Percentiles rank a stretch among this genome's conserved stretches.
phyloP scores from a whole-genome alignment of 1,284 basidiomycete species.

The Trichosporon sp. region DNA sequence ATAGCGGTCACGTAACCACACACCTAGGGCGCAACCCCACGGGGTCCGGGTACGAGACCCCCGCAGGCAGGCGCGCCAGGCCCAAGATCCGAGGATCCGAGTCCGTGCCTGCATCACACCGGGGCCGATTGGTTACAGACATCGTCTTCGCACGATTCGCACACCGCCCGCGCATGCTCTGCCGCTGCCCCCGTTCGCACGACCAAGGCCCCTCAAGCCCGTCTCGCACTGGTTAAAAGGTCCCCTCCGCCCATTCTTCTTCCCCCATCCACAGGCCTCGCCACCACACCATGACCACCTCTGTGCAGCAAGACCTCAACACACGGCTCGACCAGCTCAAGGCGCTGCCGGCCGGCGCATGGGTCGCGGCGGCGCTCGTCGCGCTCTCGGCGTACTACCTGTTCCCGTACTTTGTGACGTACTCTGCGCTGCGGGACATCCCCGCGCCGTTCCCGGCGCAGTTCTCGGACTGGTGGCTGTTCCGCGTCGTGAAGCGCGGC shows the following conservation, averaged over 20 bases:
- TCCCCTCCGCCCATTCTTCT: no score
- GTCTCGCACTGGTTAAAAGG: slow-evolving; percentile 1
- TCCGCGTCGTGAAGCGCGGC: slow-evolving; percentile 61
- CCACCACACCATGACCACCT: neutral
- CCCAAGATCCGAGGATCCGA: neutral
- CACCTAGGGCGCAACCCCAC: neutral
- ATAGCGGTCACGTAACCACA: neutral
- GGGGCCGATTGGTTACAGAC: neutral
- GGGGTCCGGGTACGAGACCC: slow-evolving; percentile 5
- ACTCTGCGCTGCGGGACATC: slow-evolving; percentile 19
- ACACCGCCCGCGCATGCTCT: neutral
- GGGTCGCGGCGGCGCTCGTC: slow-evolving; percentile 4
- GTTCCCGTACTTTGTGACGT: slow-evolving; percentile 19
- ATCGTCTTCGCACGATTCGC: no score
- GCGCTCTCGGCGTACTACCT: slow-evolving; percentile 15
- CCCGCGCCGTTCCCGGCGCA: slow-evolving; percentile 72
- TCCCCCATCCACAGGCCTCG: neutral
- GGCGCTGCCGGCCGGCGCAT: neutral
- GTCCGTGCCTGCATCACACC: neutral
- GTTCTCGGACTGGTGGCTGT: slow-evolving; percentile 74
- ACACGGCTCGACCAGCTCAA: neutral
- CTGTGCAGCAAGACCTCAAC: neutral
- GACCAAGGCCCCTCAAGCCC: neutral
- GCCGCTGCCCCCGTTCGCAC: neutral
- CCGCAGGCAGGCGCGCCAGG: neutral